phyloP scores from a whole-genome alignment of 495 filamentous ascomycete species.

The Hypoxylon lienhwacheense region DNA sequence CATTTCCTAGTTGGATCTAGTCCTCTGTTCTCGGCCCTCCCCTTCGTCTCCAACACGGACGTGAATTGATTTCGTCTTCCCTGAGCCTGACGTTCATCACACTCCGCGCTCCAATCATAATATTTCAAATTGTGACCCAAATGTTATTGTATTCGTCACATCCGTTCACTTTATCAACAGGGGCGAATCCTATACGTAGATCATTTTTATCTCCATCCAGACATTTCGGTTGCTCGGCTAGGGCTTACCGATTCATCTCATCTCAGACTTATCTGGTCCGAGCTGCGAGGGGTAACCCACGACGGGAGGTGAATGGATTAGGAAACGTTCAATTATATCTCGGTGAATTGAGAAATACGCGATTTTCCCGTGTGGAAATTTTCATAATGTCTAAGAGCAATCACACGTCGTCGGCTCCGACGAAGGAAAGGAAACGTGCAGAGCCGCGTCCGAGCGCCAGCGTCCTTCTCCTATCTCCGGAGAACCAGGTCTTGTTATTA shows the following conservation, averaged over 20 bases:
- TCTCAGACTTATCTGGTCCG: slow-evolving; percentile 5
- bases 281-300: neutral
- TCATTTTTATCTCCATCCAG: neutral
- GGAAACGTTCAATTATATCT: neutral
- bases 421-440: slow-evolving; percentile 8
- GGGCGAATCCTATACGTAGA: neutral
- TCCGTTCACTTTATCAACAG: neutral
- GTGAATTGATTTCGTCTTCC: neutral
- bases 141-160: neutral
- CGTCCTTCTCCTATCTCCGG: slow-evolving; percentile 81
- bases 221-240: neutral
- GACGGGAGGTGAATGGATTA: neutral
- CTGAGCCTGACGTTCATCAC: neutral
- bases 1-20: too few relatives aligned
- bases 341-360: neutral
- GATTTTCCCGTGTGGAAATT: neutral
- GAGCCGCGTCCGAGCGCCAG: slow-evolving; percentile 50
- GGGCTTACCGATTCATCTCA: slow-evolving; percentile 1
- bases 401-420: slow-evolving; percentile 1
- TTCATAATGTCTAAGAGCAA: neutral
- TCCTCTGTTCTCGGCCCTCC: too few relatives aligned
- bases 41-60: neutral
- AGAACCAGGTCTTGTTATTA: slow-evolving; percentile 84
- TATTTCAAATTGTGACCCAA: neutral
- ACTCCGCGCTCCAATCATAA: neutral